These are phyloP conservation scores for Wickerhamomyces strasburgensis DNA, from an alignment of 805 yeast genomes.

Conservation along the genomic window DNA sequence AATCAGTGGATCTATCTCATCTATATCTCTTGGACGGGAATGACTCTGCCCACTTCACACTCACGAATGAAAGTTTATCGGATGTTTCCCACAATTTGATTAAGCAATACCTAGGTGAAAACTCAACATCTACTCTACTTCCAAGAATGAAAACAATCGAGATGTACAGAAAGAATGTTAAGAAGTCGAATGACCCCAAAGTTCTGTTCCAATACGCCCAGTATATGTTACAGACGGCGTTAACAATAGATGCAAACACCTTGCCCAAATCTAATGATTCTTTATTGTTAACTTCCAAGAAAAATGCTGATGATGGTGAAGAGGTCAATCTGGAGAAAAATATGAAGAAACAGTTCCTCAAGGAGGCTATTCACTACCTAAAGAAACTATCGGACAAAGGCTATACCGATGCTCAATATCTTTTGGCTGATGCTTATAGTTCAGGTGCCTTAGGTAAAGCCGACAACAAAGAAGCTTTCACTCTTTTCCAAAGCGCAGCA, in stretches of 20 bases:
- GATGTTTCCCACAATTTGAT: conserved; percentile 50
- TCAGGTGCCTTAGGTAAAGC: conserved; percentile 80
- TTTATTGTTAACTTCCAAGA: conserved; percentile 3
- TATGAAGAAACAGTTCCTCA: conserved; percentile 53
- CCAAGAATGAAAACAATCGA: conserved; percentile 84
- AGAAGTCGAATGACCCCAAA: conserved; percentile 77
- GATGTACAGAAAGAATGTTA: conserved; percentile 79
- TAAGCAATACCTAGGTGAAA: conserved; percentile 49
- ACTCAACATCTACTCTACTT: conserved; percentile 42
- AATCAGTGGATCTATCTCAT: conserved; percentile 39
- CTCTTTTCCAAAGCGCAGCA: conserved; percentile 81
- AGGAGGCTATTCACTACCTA: conserved; percentile 71
- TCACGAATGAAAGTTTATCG: conserved; percentile 37
- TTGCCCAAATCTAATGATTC: conserved; percentile 8
- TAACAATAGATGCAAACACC: conserved; percentile 41
- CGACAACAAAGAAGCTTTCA: conserved; percentile 72
- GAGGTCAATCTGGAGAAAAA: conserved; percentile 29
- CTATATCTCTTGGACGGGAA: conserved; percentile 31
- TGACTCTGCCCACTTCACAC: conserved; percentile 31
- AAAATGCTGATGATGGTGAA: neutral
- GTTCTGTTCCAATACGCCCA: conserved; percentile 90
- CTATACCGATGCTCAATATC: conserved; percentile 84
- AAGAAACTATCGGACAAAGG: conserved; percentile 74
- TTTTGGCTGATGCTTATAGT: conserved; percentile 84
- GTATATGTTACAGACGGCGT: conserved; percentile 80